These are phyloP conservation scores for Pyracantha coccinea DNA, from an alignment of 331 rosid genomes.

Conservation along the genomic window DNA sequence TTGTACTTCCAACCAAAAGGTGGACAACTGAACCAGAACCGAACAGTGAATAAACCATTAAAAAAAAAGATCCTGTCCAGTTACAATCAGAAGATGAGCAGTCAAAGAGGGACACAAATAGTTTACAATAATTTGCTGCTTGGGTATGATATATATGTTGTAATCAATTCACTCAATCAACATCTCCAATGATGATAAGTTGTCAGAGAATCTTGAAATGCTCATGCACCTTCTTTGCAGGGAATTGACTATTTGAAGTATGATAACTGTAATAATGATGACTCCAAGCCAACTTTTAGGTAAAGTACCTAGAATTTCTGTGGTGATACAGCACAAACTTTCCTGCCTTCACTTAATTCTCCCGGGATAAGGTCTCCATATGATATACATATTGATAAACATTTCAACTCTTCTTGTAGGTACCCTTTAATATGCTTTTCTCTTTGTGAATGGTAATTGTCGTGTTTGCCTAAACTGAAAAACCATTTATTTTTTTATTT, in stretches of 20 bases:
- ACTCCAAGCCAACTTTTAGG: constrained; percentile 71
- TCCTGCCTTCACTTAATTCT: background rate
- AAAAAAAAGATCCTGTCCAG: too few relatives aligned
- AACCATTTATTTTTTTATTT: background rate
- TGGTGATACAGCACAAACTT: background rate
- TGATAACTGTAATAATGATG: constrained; percentile 72
- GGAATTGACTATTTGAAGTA: constrained; percentile 95
- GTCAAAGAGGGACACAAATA: too few relatives aligned
- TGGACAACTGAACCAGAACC: too few relatives aligned
- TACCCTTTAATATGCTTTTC: constrained; percentile 81
- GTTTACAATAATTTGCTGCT: constrained; percentile 37
- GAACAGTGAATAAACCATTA: too few relatives aligned
- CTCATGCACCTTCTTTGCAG: constrained; percentile 29
- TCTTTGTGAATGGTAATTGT: constrained; percentile 77
- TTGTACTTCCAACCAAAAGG: too few relatives aligned
- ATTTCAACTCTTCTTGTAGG: constrained; percentile 24
- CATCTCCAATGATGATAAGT: background rate
- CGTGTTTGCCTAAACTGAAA: background rate
- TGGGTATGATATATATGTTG: constrained; percentile 45
- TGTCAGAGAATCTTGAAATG: background rate
- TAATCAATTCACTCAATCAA: background rate
- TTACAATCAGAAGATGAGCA: too few relatives aligned
- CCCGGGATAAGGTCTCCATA: background rate
- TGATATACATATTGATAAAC: background rate
- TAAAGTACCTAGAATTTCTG: constrained; percentile 9